A percentile compares a stretch with the other conserved stretches of the same genome.
Conservation (phyloP, 352 stramenopile genomes). For the Elongisporangium prolatum region DNA sequence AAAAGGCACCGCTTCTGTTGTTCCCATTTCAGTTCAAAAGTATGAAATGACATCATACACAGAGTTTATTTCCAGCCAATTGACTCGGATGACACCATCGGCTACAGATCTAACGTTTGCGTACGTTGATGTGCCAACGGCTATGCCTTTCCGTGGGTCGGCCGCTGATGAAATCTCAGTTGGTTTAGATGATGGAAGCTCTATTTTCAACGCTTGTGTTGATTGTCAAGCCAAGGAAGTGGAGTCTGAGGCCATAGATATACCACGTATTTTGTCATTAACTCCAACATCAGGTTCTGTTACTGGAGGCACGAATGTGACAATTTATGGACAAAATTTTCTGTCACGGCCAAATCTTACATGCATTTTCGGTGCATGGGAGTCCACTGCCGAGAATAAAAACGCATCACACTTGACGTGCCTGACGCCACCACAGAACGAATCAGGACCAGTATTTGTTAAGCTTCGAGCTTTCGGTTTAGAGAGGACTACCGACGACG, state of each 20-base stretch:
- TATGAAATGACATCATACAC: conserved; percentile 1
- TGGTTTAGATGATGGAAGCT: too few relatives aligned
- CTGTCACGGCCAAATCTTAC: conserved; percentile 18
- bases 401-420: conserved; percentile 21
- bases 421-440: conserved; percentile 17
- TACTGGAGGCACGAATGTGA: conserved; percentile 33
- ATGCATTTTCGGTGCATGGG: conserved; percentile 33
- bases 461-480: conserved; percentile 19
- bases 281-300: conserved; percentile 17
- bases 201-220: too few relatives aligned
- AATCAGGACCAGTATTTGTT: conserved; percentile 20
- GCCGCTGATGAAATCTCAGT: too few relatives aligned
- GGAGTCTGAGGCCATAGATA: conserved; percentile 10
- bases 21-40: conserved; percentile 24
- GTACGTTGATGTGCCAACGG: too few relatives aligned
- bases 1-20: conserved; percentile 7
- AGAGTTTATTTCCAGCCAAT: not conserved
- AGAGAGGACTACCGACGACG: conserved; percentile 6
- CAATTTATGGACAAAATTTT: conserved; percentile 26
- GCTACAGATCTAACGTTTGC: conserved; percentile 23
- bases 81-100: not conserved
- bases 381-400: conserved; percentile 24
- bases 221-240: conserved; percentile 13
- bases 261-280: conserved; percentile 23
- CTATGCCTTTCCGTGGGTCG: too few relatives aligned